Conservation (phyloP, 1,284 basidiomycete species). For the Peniophora sp. region DNA sequence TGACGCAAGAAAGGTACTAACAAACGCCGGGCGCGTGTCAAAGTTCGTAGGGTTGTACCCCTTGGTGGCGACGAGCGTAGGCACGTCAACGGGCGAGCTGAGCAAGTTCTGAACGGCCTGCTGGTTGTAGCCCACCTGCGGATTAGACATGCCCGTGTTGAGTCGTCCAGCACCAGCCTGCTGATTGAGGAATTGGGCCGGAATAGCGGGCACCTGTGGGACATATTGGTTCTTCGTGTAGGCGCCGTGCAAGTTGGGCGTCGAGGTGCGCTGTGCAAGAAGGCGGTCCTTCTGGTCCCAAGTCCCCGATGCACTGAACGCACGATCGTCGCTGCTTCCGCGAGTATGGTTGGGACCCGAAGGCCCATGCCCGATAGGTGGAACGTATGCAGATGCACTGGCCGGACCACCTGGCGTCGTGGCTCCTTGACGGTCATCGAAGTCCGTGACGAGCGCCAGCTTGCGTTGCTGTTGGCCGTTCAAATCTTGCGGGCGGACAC, state of each 20-base stretch:
- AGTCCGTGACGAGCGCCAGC: slow-evolving; percentile 50
- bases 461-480: slow-evolving; percentile 33
- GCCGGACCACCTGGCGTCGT: slow-evolving; percentile 27
- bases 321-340: slow-evolving; percentile 26
- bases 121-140: slow-evolving; percentile 3
- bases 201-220: slow-evolving; percentile 64
- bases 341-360: slow-evolving; percentile 24
- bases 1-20: slow-evolving; percentile 26
- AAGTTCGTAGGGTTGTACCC: slow-evolving; percentile 88
- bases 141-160: slow-evolving; percentile 5
- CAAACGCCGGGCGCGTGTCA: slow-evolving; percentile 73
- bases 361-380: slow-evolving; percentile 38
- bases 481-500: slow-evolving; percentile 24
- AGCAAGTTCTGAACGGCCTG: slow-evolving; percentile 36
- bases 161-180: slow-evolving; percentile 24
- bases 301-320: slow-evolving; percentile 31
- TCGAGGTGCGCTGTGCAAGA: slow-evolving; percentile 50
- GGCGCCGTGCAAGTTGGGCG: slow-evolving; percentile 58
- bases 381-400: slow-evolving; percentile 37
- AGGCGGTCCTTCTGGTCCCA: slow-evolving; percentile 62
- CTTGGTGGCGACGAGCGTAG: slow-evolving; percentile 76
- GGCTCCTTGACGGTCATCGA: slow-evolving; percentile 48
- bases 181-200: slow-evolving; percentile 61
- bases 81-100: slow-evolving; percentile 73
- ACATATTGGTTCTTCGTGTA: slow-evolving; percentile 37